phyloP scores from a whole-genome alignment of 805 yeast species.

The Kuraishia cidri region DNA sequence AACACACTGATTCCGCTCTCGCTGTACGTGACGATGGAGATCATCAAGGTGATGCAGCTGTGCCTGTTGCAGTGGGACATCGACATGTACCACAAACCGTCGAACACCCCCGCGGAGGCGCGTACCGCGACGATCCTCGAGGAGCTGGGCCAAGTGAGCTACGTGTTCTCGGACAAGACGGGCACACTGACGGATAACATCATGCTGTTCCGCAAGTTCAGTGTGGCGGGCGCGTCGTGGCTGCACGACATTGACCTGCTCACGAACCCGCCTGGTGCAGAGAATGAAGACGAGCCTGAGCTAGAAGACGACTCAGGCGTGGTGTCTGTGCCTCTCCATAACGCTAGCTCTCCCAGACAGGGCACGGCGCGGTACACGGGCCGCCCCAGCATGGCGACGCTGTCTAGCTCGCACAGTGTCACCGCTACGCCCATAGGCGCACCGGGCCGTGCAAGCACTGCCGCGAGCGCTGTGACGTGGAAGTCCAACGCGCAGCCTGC shows the following conservation, averaged over 20 bases:
- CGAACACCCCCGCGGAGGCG: constrained; percentile 90
- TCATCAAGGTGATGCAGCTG: constrained; percentile 84
- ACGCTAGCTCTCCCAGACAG: not conserved
- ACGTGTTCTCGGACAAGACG: constrained; percentile 91
- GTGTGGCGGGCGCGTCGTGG: constrained; percentile 88
- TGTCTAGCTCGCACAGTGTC: not conserved
- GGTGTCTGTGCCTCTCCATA: not conserved
- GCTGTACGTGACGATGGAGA: constrained; percentile 92
- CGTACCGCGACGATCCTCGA: constrained; percentile 93
- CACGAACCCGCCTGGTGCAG: constrained; percentile 13
- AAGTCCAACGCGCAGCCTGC: constrained; percentile 3
- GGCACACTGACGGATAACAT: constrained; percentile 94
- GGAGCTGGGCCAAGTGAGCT: constrained; percentile 94
- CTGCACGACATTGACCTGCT: constrained; percentile 59
- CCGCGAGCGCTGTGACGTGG: not conserved
- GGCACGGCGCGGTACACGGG: constrained; percentile 34
- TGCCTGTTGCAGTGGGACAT: constrained; percentile 79
- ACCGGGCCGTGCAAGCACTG: not conserved
- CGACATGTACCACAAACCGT: constrained; percentile 83
- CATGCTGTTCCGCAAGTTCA: constrained; percentile 86
- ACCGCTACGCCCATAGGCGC: not conserved
- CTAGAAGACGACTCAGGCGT: not conserved
- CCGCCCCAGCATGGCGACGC: constrained; percentile 44
- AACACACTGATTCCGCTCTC: constrained; percentile 94
- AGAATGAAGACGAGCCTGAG: constrained; percentile 7